Conservation (phyloP, 2,329 filamentous ascomycete genomes). For the Aspergillus oerlinghausenensis region DNA sequence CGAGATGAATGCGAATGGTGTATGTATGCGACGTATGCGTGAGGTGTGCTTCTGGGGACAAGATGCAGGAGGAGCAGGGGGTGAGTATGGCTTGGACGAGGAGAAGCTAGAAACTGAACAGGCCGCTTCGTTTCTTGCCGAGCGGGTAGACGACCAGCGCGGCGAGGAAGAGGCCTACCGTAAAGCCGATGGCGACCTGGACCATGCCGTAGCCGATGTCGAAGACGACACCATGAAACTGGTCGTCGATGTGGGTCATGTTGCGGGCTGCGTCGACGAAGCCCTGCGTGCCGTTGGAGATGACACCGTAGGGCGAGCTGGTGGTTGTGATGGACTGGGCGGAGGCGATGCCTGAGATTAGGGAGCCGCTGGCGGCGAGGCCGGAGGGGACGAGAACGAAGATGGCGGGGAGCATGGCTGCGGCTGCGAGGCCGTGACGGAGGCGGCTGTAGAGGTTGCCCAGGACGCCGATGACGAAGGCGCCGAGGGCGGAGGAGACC, state of each 20-base stretch:
- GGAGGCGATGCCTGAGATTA: constrained; percentile 55
- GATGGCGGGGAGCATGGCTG: constrained; percentile 83
- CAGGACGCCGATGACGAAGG: constrained; percentile 72
- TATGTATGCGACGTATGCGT: background rate
- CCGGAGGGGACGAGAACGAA: constrained; percentile 66
- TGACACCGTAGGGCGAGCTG: constrained; percentile 35
- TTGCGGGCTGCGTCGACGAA: constrained; percentile 27
- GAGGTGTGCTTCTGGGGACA: no score
- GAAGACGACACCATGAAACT: constrained; percentile 32
- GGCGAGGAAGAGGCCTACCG: constrained; percentile 46
- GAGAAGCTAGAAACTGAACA: constrained; percentile 41
- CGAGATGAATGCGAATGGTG: background rate
- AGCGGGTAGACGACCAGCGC: constrained; percentile 46
- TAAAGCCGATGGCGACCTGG: constrained; percentile 48
- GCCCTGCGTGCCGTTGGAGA: constrained; percentile 38
- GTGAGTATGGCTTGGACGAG: background rate
- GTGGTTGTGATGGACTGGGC: constrained; percentile 50
- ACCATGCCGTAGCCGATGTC: constrained; percentile 48
- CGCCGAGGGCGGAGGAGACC: constrained; percentile 73
- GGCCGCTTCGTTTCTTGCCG: constrained; percentile 45
- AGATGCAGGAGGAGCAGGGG: no score
- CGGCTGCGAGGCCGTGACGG: constrained; percentile 74
- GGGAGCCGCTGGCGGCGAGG: constrained; percentile 54
- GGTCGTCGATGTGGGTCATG: constrained; percentile 15
- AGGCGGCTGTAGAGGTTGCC: constrained; percentile 74